Percentiles rank a stretch among this genome's conserved stretches.
These are phyloP conservation scores for Camellia sinensis DNA, from an alignment of 148 eudicot species.

Conservation along the genomic window DNA sequence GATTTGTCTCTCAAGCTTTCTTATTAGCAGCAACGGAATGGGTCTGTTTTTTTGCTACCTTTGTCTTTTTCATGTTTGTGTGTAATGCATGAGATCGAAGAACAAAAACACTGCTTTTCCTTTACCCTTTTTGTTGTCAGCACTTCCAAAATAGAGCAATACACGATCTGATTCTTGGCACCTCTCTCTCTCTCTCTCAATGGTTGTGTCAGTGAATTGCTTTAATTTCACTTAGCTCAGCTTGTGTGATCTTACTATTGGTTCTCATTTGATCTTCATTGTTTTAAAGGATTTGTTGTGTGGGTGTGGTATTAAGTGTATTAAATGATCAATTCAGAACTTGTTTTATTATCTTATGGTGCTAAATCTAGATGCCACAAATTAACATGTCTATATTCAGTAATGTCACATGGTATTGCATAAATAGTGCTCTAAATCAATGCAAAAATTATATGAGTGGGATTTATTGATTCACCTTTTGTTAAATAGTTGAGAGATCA, in stretches of 20 bases:
- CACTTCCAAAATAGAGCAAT: constrained; percentile 21
- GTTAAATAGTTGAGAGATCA: too few relatives aligned
- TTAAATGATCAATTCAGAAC: background rate
- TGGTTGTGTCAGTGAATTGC: constrained; percentile 27
- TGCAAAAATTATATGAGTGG: too few relatives aligned
- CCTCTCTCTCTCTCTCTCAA: constrained; percentile 13
- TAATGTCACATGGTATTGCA: too few relatives aligned
- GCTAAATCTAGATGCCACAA: too few relatives aligned
- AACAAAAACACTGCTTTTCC: constrained; percentile 23
- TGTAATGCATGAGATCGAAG: constrained; percentile 22
- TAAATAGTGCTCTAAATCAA: too few relatives aligned
- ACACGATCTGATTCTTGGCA: constrained; percentile 19
- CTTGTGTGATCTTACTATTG: constrained; percentile 20
- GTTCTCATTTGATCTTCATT: constrained; percentile 9
- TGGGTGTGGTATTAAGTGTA: constrained; percentile 8
- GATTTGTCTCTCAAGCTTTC: constrained; percentile 74
- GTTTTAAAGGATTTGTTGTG: constrained; percentile 11
- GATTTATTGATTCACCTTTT: too few relatives aligned
- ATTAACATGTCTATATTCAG: background rate
- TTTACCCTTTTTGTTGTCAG: constrained; percentile 26
- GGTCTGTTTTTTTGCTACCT: constrained; percentile 10
- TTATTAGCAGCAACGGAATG: constrained; percentile 13
- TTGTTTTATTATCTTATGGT: too few relatives aligned
- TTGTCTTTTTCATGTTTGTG: constrained; percentile 33
- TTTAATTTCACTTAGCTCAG: constrained; percentile 24